phyloP scores from a whole-genome alignment of 805 yeast genomes.

The Hanseniaspora valbyensis region DNA sequence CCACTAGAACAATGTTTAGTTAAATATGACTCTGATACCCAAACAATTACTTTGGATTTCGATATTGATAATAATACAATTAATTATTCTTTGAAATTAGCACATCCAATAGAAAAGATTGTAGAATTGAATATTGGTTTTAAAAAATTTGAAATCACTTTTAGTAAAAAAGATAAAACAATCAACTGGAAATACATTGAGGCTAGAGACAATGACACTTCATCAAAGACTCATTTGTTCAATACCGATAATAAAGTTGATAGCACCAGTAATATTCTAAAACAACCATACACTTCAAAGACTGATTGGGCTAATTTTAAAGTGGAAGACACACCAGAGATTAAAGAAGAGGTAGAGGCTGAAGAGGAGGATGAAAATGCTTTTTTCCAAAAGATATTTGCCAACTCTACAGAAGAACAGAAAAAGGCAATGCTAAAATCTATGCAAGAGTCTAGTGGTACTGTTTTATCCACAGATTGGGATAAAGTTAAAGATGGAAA shows the following conservation, averaged over 20 bases:
- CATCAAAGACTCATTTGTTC: background rate
- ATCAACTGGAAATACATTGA: slow-evolving; percentile 47
- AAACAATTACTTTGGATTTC: slow-evolving; percentile 30
- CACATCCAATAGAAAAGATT: slow-evolving; percentile 2
- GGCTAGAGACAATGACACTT: slow-evolving; percentile 14
- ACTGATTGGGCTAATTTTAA: slow-evolving; percentile 60
- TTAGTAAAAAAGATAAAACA: slow-evolving; percentile 36
- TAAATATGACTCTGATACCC: slow-evolving; percentile 29
- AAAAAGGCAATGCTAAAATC: slow-evolving; percentile 94
- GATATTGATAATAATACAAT: slow-evolving; percentile 22
- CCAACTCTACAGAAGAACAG: slow-evolving; percentile 77
- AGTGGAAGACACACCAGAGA: slow-evolving; percentile 35
- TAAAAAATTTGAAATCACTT: slow-evolving; percentile 64
- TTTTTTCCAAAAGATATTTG: slow-evolving; percentile 66
- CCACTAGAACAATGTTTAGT: slow-evolving; percentile 24
- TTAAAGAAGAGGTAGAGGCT: slow-evolving; percentile 14
- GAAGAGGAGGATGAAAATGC: slow-evolving; percentile 33
- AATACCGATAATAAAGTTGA: slow-evolving; percentile 12
- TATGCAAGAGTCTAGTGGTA: slow-evolving; percentile 85
- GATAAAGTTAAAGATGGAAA: slow-evolving; percentile 57
- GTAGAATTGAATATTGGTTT: slow-evolving; percentile 36
- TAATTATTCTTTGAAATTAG: slow-evolving; percentile 30
- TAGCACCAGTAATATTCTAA: slow-evolving; percentile 17
- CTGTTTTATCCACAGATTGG: slow-evolving; percentile 91
- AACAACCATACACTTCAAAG: slow-evolving; percentile 56